phyloP scores from a whole-genome alignment of 805 yeast genomes.

The Saccharomycopsis schoenii region DNA sequence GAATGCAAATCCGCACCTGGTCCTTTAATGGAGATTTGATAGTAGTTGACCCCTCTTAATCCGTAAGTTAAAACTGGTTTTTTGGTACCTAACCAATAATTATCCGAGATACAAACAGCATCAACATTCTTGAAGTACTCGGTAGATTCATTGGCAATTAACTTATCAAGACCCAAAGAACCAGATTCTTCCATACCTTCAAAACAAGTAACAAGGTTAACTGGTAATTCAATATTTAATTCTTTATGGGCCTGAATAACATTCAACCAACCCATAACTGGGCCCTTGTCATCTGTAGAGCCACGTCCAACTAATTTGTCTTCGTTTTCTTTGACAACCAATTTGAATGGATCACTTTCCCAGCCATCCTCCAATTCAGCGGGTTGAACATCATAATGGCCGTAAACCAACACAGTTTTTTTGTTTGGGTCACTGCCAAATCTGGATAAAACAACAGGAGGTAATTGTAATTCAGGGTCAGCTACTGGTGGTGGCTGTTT shows the following conservation, averaged over 20 bases:
- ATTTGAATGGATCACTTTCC: conserved; percentile 81
- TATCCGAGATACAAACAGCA: conserved; percentile 92
- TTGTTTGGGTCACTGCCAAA: conserved; percentile 73
- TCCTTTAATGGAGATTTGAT: conserved; percentile 71
- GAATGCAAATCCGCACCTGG: conserved; percentile 97
- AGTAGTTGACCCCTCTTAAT: conserved; percentile 91
- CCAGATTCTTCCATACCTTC: conserved; percentile 99
- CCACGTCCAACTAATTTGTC: conserved; percentile 85
- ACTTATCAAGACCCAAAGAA: conserved; percentile 77
- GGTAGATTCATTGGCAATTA: conserved; percentile 71
- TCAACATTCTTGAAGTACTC: conserved; percentile 80
- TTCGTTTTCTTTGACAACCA: conserved; percentile 52
- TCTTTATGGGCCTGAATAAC: conserved; percentile 83
- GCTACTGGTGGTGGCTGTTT: conserved; percentile 86
- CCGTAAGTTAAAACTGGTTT: conserved; percentile 98
- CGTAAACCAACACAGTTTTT: conserved; percentile 86
- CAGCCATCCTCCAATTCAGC: conserved; percentile 91
- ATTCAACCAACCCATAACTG: conserved; percentile 95
- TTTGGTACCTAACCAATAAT: conserved; percentile 96
- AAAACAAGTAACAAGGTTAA: conserved; percentile 83
- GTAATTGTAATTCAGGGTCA: conserved; percentile 58
- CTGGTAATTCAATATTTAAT: conserved; percentile 82
- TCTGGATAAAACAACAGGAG: conserved; percentile 91
- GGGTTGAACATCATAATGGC: conserved; percentile 98
- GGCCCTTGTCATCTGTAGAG: conserved; percentile 96